Evolutionary conservation across 768 basidiomycete species (phyloP), one percentile per base, ranked within the genome.

Genomic region (Russula brevipes): DNA sequence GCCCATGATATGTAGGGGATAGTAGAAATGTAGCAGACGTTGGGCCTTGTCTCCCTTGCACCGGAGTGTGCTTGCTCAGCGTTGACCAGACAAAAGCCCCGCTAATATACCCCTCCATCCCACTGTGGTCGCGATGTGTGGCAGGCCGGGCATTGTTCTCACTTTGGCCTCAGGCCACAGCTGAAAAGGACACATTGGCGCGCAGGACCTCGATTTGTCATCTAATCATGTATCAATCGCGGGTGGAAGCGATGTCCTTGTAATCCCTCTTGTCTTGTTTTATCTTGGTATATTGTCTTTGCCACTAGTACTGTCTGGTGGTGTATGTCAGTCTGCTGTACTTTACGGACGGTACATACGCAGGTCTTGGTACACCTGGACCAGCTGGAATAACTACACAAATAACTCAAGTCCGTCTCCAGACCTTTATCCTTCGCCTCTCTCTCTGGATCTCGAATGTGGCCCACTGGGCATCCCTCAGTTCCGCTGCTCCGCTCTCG

Each of bases 371-470:
- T 17, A 24, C 38, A 54, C 2, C 17, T 36, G n/a, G 14, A 35
- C 36, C 46, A 30, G 24, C 24, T 17, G 6, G 16, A 45, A 46
- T 45, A 52, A 38, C 31, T 24, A 14, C 53, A 35, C 19, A 24
- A 52, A 10, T 10, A 30, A 39, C 79, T 79, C 80, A 51, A 76
- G 78, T 45, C 35, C 69, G 73, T 63, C 78, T 76, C 69, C 76
- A 75, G 17, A 82, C 78, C 59, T 75, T 73, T 35, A 83, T 70
- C 51, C 75, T 76, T 36, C 78, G 79, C 14, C 72, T 72, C 46
- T 65, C 68, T 39, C 81, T 76, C 57, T 75, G 66, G 42, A 84
- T 68, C 70, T 79, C 79, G 3, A 77, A 70, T 42, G 72, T 78
- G 33, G 80, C 80, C 68, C 67, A 71, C 60, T 72, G 61, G 0